A percentile compares a stretch with the other conserved stretches of the same genome.
Evolutionary conservation across 768 basidiomycete genomes (phyloP).

Genomic region (Calvatia gigantea): DNA sequence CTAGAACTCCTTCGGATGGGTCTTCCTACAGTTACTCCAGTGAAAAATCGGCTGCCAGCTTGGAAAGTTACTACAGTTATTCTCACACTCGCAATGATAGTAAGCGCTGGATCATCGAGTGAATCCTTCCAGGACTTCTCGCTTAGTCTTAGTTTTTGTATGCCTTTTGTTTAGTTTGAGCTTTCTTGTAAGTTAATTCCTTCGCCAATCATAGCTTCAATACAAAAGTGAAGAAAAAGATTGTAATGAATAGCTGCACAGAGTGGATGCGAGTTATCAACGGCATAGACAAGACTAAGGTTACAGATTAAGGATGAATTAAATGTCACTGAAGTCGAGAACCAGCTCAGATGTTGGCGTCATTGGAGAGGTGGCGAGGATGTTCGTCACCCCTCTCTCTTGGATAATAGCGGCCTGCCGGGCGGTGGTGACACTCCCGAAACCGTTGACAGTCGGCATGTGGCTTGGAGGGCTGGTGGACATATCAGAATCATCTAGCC

Average conservation of each 20-base stretch:
- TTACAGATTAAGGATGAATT: not conserved
- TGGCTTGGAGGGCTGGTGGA: conserved; percentile 40
- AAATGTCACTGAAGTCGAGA: conserved; percentile 4
- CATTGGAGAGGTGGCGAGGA: conserved; percentile 47
- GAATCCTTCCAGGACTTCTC: conserved; percentile 17
- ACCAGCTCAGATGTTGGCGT: conserved; percentile 37
- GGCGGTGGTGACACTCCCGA: conserved; percentile 48
- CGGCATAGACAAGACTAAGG: not conserved
- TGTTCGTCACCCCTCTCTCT: conserved; percentile 58
- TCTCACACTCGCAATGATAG: conserved; percentile 24
- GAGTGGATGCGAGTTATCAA: conserved; percentile 4
- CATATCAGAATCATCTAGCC: conserved; percentile 64
- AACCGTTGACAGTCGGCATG: conserved; percentile 40
- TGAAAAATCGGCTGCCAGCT: conserved; percentile 37
- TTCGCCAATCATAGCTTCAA: not conserved
- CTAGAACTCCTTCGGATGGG: conserved; percentile 30
- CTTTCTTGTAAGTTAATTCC: not conserved
- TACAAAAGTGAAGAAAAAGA: not conserved
- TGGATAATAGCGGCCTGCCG: conserved; percentile 54
- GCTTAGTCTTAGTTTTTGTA: conserved; percentile 11
- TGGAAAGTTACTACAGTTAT: conserved; percentile 32
- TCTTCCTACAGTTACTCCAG: conserved; percentile 28
- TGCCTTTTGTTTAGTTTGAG: conserved; percentile 5
- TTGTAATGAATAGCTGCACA: not conserved
- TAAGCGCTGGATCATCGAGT: conserved; percentile 60